These are phyloP conservation scores for Lachnellula cervina DNA, from an alignment of 2,329 filamentous ascomycete species.

Conservation along the genomic window DNA sequence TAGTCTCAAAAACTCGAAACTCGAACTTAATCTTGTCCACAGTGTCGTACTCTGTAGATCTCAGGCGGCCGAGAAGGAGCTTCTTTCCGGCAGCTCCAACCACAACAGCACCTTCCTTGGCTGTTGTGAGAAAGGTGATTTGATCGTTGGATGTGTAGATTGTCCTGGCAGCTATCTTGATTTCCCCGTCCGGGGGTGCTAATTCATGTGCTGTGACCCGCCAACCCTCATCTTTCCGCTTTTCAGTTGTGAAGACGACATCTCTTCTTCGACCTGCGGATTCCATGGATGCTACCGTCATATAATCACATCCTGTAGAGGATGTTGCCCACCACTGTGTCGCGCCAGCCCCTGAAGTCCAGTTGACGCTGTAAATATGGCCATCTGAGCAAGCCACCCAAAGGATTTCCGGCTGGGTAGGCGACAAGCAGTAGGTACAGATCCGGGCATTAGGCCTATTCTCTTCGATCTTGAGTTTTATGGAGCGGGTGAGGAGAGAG, in stretches of 20 bases:
- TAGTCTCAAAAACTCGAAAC: conserved; percentile 53
- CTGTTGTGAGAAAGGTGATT: conserved; percentile 46
- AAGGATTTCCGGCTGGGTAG: conserved; percentile 41
- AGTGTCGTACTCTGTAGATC: conserved; percentile 28
- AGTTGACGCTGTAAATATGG: conserved; percentile 52
- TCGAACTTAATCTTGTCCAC: conserved; percentile 47
- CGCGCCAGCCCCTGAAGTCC: conserved; percentile 45
- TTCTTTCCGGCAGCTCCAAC: conserved; percentile 48
- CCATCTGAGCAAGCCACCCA: conserved; percentile 60
- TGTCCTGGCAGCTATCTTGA: conserved; percentile 29
- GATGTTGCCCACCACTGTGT: conserved; percentile 38
- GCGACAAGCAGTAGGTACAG: conserved; percentile 39
- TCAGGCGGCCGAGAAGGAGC: conserved; percentile 56
- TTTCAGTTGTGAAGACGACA: conserved; percentile 33
- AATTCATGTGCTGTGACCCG: conserved; percentile 33
- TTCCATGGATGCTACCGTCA: conserved; percentile 33
- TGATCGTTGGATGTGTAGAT: conserved; percentile 37
- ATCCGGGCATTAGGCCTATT: conserved; percentile 27
- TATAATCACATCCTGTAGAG: conserved; percentile 31
- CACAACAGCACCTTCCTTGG: conserved; percentile 53
- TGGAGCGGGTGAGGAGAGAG: conserved; percentile 72
- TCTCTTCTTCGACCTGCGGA: conserved; percentile 30
- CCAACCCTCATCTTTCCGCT: conserved; percentile 28
- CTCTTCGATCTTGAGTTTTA: conserved; percentile 42
- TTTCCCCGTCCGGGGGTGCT: conserved; percentile 27